Conservation (phyloP, 768 basidiomycete species). For the Dacryopinax spathularia region DNA sequence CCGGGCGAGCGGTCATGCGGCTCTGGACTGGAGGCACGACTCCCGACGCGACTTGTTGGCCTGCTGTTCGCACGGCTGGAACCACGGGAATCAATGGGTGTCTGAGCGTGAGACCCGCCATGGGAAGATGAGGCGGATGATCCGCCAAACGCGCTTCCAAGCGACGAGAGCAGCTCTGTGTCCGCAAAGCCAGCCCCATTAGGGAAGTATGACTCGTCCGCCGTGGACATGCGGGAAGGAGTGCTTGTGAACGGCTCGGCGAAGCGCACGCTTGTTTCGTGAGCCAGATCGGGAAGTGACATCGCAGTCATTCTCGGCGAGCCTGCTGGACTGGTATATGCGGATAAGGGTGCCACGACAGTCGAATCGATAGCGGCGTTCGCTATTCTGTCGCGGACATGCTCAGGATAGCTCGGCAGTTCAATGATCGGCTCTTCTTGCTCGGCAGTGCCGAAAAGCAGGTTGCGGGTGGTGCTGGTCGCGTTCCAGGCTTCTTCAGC, state of each 20-base stretch:
- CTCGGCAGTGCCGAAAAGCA: conserved; percentile 38
- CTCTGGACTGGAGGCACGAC: conserved; percentile 48
- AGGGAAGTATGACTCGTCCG: background rate
- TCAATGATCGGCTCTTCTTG: conserved; percentile 51
- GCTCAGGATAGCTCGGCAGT: conserved; percentile 77
- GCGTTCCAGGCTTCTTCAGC: conserved; percentile 60
- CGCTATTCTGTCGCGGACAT: conserved; percentile 74
- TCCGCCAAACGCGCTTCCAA: conserved; percentile 4
- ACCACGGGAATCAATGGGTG: conserved; percentile 22
- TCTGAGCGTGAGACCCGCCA: conserved; percentile 17
- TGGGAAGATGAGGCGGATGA: background rate
- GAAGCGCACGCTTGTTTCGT: background rate
- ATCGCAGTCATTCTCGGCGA: conserved; percentile 13
- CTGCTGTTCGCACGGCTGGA: conserved; percentile 25
- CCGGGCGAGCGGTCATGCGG: conserved; percentile 19
- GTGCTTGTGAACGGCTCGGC: background rate
- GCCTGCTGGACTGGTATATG: conserved; percentile 2
- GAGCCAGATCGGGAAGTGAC: conserved; percentile 10
- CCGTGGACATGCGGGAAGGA: background rate
- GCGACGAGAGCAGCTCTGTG: background rate
- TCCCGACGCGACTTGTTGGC: conserved; percentile 24
- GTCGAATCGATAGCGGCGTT: conserved; percentile 17
- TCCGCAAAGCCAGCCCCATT: background rate
- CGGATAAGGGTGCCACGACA: background rate
- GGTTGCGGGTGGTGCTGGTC: conserved; percentile 59